These are phyloP conservation scores for Aspergillus sp. DNA, from an alignment of 2,329 filamentous ascomycete species.

Conservation along the genomic window DNA sequence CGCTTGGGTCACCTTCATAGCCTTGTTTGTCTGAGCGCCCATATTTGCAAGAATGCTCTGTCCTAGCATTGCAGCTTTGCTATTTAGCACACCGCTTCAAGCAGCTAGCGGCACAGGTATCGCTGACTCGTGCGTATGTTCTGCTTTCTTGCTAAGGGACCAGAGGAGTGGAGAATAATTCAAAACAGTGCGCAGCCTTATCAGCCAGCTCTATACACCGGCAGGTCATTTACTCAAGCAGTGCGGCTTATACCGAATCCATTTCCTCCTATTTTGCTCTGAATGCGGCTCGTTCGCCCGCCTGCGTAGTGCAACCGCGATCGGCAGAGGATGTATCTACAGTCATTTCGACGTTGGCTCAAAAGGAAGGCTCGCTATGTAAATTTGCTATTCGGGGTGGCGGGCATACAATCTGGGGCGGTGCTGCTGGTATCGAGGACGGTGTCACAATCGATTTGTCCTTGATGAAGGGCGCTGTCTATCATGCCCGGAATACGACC, in stretches of 20 bases:
- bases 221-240: slow-evolving; percentile 13
- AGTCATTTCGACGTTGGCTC: slow-evolving; percentile 11
- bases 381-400: slow-evolving; percentile 34
- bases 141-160: neutral
- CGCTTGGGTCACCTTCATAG: too few relatives aligned
- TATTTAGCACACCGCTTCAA: neutral
- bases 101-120: neutral
- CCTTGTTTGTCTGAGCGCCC: too few relatives aligned
- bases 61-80: neutral
- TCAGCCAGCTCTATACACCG: slow-evolving; percentile 3
- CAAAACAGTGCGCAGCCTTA: slow-evolving; percentile 6
- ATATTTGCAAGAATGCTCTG: neutral
- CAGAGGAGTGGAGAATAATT: neutral
- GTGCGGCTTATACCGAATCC: slow-evolving; percentile 12
- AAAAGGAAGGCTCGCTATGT: slow-evolving; percentile 4
- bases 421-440: slow-evolving; percentile 33
- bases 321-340: slow-evolving; percentile 15
- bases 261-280: slow-evolving; percentile 15
- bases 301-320: slow-evolving; percentile 18
- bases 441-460: slow-evolving; percentile 39
- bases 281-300: slow-evolving; percentile 15
- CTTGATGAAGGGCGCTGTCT: slow-evolving; percentile 13
- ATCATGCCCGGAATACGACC: slow-evolving; percentile 5
- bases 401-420: slow-evolving; percentile 35
- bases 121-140: neutral